phyloP scores from a whole-genome alignment of 2,329 filamentous ascomycete genomes.

The Stagonosporopsis cucurbitacearum region DNA sequence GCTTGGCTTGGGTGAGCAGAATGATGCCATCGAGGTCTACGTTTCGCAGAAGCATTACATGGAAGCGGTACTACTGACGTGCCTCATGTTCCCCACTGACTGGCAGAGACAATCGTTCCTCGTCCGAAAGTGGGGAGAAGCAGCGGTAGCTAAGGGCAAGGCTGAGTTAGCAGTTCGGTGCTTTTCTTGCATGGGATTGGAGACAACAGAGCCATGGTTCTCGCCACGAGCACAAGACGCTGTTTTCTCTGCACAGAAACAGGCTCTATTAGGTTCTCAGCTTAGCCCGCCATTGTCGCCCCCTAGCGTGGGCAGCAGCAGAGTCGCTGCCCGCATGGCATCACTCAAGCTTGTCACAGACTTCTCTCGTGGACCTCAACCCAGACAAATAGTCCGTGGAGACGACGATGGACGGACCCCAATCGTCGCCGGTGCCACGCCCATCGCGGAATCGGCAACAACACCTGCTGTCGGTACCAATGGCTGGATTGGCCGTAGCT shows the following conservation, averaged over 20 bases:
- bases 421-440: constrained; percentile 80
- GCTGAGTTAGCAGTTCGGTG: constrained; percentile 90
- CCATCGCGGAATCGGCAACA: constrained; percentile 72
- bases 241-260: constrained; percentile 62
- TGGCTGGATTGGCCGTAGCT: constrained; percentile 48
- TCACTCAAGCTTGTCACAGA: constrained; percentile 90
- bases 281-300: constrained; percentile 77
- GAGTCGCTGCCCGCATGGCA: constrained; percentile 76
- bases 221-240: constrained; percentile 77
- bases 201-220: constrained; percentile 85
- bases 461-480: constrained; percentile 66
- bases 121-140: constrained; percentile 93
- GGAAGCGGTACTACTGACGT: constrained; percentile 90
- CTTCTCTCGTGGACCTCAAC: constrained; percentile 64
- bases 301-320: constrained; percentile 62
- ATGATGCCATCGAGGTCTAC: constrained; percentile 96
- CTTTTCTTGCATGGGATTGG: constrained; percentile 87
- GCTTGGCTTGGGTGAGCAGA: constrained; percentile 87
- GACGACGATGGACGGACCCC: constrained; percentile 71
- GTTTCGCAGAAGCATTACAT: constrained; percentile 89
- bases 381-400: constrained; percentile 68
- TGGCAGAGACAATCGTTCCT: constrained; percentile 92
- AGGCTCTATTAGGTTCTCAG: constrained; percentile 58
- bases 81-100: constrained; percentile 79
- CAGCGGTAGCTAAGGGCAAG: constrained; percentile 84